phyloP scores from a whole-genome alignment of 2,329 filamentous ascomycete genomes.

The Aaosphaeria pasadenensis region DNA sequence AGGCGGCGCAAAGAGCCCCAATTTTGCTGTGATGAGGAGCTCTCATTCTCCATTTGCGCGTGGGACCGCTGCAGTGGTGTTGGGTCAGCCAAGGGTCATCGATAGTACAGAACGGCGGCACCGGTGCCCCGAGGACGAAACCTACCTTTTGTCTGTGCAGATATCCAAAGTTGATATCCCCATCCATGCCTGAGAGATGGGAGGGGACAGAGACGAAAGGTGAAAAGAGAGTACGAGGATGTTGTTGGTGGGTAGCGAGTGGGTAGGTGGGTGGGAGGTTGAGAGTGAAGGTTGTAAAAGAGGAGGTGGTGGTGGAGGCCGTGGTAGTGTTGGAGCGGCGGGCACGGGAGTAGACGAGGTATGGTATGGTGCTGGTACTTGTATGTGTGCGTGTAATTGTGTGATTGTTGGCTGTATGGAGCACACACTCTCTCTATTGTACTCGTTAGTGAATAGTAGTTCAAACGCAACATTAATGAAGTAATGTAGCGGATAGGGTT shows the following conservation, averaged over 20 bases:
- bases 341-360: too few relatives aligned
- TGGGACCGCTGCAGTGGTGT: conserved; percentile 26
- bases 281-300: not conserved
- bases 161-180: conserved; percentile 26
- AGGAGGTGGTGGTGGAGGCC: not conserved
- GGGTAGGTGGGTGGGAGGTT: conserved; percentile 1
- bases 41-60: conserved; percentile 29
- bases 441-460: too few relatives aligned
- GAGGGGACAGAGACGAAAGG: not conserved
- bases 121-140: conserved; percentile 2
- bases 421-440: too few relatives aligned
- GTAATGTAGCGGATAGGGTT: too few relatives aligned
- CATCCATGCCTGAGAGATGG: conserved; percentile 21
- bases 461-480: too few relatives aligned
- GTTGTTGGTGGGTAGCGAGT: conserved; percentile 3
- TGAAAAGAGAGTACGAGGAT: not conserved
- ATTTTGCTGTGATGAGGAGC: conserved; percentile 19
- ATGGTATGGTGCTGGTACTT: too few relatives aligned
- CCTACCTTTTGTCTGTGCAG: conserved; percentile 34
- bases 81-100: too few relatives aligned
- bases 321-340: too few relatives aligned
- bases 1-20: conserved; percentile 15
- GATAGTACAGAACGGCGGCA: too few relatives aligned
- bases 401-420: too few relatives aligned
- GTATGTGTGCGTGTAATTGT: too few relatives aligned